A percentile compares a stretch with the other conserved stretches of the same genome.
Evolutionary conservation across 164 flowering plant species (phyloP).

Genomic region (Macadamia tetraphylla): DNA sequence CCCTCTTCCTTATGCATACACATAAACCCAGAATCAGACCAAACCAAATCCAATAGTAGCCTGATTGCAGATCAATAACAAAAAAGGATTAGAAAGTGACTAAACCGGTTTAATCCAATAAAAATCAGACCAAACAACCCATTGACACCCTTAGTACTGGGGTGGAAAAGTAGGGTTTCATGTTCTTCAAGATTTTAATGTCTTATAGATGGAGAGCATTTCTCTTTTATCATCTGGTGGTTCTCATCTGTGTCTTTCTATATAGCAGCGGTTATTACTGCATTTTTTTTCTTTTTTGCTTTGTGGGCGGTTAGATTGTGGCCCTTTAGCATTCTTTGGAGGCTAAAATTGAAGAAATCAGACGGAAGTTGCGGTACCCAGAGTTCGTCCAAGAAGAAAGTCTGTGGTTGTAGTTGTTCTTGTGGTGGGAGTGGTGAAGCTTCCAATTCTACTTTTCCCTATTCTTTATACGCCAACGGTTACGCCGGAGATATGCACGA

Average conservation of each 20-base stretch:
- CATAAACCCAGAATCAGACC: too few species aligned
- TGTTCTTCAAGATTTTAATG: conserved; percentile 44
- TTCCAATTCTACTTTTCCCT: not conserved
- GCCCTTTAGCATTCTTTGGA: not conserved
- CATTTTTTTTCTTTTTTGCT: conserved; percentile 33
- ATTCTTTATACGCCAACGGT: conserved; percentile 26
- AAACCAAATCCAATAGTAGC: too few species aligned
- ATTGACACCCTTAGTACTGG: too few species aligned
- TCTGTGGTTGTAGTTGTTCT: conserved; percentile 23
- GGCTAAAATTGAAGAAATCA: not conserved
- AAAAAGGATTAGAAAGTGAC: too few species aligned
- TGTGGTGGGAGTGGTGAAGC: conserved; percentile 14
- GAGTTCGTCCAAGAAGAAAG: conserved; percentile 10
- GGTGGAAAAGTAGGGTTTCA: conserved; percentile 22
- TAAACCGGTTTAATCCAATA: too few species aligned
- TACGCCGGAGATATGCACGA: conserved; percentile 19
- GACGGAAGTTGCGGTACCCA: not conserved
- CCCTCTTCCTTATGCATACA: too few species aligned
- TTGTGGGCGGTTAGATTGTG: conserved; percentile 27
- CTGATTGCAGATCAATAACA: too few species aligned
- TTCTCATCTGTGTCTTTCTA: conserved; percentile 18
- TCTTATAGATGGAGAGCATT: conserved; percentile 48
- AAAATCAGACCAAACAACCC: too few species aligned
- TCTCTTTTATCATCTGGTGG: conserved; percentile 4
- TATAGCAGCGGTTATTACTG: conserved; percentile 27